A percentile compares a stretch with the other conserved stretches of the same genome.
phyloP scores from a whole-genome alignment of 495 filamentous ascomycete species.

The Friedmanniomyces endolithicus region DNA sequence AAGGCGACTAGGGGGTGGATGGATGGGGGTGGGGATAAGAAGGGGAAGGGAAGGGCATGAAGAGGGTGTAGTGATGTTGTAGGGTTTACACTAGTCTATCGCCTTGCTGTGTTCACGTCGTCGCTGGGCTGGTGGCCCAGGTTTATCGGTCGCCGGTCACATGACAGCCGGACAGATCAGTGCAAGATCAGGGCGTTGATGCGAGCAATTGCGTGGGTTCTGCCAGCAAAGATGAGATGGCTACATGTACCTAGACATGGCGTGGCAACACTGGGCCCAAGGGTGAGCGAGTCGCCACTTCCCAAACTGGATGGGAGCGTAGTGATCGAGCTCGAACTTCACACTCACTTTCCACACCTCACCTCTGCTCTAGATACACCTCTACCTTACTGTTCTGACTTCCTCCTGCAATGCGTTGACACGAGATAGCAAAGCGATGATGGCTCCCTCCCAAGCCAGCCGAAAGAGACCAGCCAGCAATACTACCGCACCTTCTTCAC shows the following conservation, averaged over 20 bases:
- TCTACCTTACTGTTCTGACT: not conserved
- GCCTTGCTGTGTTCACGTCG: no score
- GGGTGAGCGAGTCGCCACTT: not conserved
- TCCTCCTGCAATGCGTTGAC: not conserved
- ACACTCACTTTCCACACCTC: no score
- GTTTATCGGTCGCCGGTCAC: no score
- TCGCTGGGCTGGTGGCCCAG: no score
- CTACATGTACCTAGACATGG: no score
- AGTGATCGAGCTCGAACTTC: not conserved
- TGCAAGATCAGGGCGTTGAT: not conserved
- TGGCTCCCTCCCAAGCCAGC: slow-evolving; percentile 7
- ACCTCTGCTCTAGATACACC: not conserved
- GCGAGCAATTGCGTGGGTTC: not conserved
- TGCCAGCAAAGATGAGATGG: not conserved
- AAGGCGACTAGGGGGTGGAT: slow-evolving; percentile 34
- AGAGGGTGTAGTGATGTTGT: not conserved
- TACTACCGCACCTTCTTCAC: not conserved
- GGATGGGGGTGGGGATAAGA: slow-evolving; percentile 13
- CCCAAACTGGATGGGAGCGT: not conserved
- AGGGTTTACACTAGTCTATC: not conserved
- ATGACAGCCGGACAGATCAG: not conserved
- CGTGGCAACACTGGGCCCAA: no score
- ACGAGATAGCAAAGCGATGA: not conserved
- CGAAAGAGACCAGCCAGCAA: slow-evolving; percentile 8
- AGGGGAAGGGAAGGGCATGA: not conserved